Evolutionary conservation across 768 basidiomycete species (phyloP), one percentile per base, ranked within the genome.

Genomic region (Gyrodon lividus): DNA sequence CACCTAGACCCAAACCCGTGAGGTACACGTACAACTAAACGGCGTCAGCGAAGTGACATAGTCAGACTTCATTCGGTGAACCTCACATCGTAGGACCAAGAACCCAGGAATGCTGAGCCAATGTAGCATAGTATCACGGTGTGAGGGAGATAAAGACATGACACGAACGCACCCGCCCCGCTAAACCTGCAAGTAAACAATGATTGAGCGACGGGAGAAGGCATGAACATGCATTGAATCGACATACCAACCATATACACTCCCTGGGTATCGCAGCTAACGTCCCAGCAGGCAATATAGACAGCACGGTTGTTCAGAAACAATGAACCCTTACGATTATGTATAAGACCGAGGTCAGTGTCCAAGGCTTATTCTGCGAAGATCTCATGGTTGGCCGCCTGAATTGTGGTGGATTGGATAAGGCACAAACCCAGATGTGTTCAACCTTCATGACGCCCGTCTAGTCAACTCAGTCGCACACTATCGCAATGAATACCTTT

Each of bases 221-320:
- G 8, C 33, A 35, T 22, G 22, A 38, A n/a, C 26, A 16, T 7
- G 10, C 8, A 28, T 28, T 2, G 35, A 4, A 23, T 24, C 19
- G 8, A 39, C 50, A 31, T 34, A 51, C 50, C 43, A 16, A 2
- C 50, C 50, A 51, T 24, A 37, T n/a, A 23, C 17, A 30, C 31
- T 30, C 30, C 50, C 50, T n/a, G 43, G 7, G 22, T 51, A 51
- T 20, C 50, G 50, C 17, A 51, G 17, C 50, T 51, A 19, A 30
- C 6, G 34, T 35, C n/a, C 34, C 12, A 26, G 30, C 14, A 16
- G 35, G 14, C 14, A 26, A 20, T 20, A 35, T 19, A 51, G 31
- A 31, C 22, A 16, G 20, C 14, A n/a, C 33, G 12, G 13, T 13
- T 10, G 13, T 6, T 7, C 16, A 24, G 14, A 23, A 19, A 34